A percentile compares a stretch with the other conserved stretches of the same genome.
phyloP scores from a whole-genome alignment of 1,284 basidiomycete species.

The Sanghuangporus baumii region DNA sequence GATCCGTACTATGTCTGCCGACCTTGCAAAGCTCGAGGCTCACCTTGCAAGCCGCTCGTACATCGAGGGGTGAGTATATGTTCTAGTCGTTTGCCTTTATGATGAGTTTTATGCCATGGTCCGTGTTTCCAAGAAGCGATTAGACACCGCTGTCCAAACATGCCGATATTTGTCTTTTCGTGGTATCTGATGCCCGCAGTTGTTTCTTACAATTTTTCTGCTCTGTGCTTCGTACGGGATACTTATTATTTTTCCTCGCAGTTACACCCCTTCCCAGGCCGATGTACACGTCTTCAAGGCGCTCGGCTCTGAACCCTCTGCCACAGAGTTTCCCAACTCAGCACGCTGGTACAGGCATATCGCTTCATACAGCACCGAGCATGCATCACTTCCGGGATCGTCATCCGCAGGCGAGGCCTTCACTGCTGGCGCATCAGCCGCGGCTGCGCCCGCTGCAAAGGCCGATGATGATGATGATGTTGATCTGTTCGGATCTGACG shows the following conservation, averaged over 20 bases:
- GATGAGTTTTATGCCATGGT: slow-evolving; percentile 91
- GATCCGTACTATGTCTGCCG: slow-evolving; percentile 54
- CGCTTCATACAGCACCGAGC: slow-evolving; percentile 79
- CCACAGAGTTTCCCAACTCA: slow-evolving; percentile 69
- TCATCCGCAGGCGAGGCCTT: slow-evolving; percentile 79
- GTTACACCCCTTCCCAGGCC: slow-evolving; percentile 93
- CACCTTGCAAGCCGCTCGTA: slow-evolving; percentile 86
- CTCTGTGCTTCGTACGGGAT: slow-evolving; percentile 17
- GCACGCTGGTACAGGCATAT: slow-evolving; percentile 96
- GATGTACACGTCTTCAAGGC: slow-evolving; percentile 93
- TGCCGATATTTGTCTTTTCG: slow-evolving; percentile 72
- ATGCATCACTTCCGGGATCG: slow-evolving; percentile 75
- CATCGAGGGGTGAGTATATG: slow-evolving; percentile 78
- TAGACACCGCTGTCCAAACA: slow-evolving; percentile 87
- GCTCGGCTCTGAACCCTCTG: slow-evolving; percentile 58
- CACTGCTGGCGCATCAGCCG: slow-evolving; percentile 41
- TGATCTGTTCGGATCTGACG: slow-evolving; percentile 88
- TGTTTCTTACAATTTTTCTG: slow-evolving; percentile 18
- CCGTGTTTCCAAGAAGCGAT: slow-evolving; percentile 99
- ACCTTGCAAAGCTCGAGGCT: slow-evolving; percentile 75
- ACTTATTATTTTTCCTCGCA: slow-evolving; percentile 31
- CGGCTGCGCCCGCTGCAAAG: slow-evolving; percentile 38
- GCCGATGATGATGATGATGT: slow-evolving; percentile 90
- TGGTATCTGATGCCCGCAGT: slow-evolving; percentile 69
- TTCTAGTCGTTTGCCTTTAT: slow-evolving; percentile 27